phyloP scores from a whole-genome alignment of 2,329 filamentous ascomycete genomes.

The Colletotrichum somersetense region DNA sequence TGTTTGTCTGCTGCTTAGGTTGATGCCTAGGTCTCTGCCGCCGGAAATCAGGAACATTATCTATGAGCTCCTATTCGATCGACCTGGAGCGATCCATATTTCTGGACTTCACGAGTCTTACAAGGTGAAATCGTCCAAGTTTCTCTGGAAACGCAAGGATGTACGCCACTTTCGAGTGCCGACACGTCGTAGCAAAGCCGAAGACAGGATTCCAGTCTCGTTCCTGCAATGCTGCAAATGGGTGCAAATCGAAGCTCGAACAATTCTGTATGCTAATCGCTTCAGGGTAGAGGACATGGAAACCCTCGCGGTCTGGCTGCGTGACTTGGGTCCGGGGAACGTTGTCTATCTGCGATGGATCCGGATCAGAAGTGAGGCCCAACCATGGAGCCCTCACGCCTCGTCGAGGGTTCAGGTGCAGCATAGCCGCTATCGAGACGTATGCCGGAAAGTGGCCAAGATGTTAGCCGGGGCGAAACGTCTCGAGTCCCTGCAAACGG shows the following conservation, averaged over 20 bases:
- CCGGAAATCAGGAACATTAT: constrained; percentile 2
- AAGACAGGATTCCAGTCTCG: not conserved
- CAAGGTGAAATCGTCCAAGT: not conserved
- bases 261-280: constrained; percentile 9
- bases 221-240: constrained; percentile 14
- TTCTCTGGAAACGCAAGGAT: not conserved
- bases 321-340: not conserved
- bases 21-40: not conserved
- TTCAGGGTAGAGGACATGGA: constrained; percentile 20
- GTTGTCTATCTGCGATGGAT: not conserved
- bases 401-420: not conserved
- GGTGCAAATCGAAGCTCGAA: constrained; percentile 4
- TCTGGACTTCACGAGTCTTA: not conserved
- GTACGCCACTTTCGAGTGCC: not conserved
- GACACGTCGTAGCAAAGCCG: not conserved
- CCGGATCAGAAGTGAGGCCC: not conserved
- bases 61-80: not conserved
- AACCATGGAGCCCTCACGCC: not conserved
- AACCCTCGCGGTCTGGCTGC: constrained; percentile 10
- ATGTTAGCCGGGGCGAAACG: not conserved
- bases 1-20: not conserved
- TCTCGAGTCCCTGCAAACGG: not conserved
- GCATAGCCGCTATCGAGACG: not conserved
- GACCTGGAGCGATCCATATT: not conserved
- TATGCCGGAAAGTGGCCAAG: not conserved